These are phyloP conservation scores for Ganoderma lucidum DNA, from an alignment of 1,284 basidiomycete species.

Conservation along the genomic window DNA sequence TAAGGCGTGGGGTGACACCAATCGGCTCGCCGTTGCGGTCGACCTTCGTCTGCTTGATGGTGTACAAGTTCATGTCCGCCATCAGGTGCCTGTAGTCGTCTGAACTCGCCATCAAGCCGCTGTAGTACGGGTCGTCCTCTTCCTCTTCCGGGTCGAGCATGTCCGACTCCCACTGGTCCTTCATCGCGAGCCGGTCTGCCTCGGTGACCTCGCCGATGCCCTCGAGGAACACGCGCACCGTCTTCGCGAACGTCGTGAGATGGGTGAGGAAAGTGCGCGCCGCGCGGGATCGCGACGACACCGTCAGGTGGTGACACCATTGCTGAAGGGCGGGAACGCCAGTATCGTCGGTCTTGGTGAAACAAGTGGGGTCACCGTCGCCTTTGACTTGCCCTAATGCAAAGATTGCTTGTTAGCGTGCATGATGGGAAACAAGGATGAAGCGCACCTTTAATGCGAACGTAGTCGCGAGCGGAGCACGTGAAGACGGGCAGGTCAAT, in stretches of 20 bases:
- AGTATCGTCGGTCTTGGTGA: slow-evolving; percentile 60
- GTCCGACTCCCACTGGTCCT: slow-evolving; percentile 60
- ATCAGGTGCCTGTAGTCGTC: slow-evolving; percentile 31
- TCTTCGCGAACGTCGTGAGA: slow-evolving; percentile 56
- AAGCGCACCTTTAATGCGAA: slow-evolving; percentile 36
- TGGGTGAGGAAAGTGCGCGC: slow-evolving; percentile 56
- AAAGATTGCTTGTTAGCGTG: not conserved
- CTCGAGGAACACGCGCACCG: slow-evolving; percentile 56
- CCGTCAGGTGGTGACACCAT: slow-evolving; percentile 66
- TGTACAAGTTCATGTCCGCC: slow-evolving; percentile 38
- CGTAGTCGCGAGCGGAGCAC: slow-evolving; percentile 66
- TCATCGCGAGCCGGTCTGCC: slow-evolving; percentile 55
- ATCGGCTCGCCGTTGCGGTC: slow-evolving; percentile 49
- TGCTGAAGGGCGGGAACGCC: slow-evolving; percentile 62
- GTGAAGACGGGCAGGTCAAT: slow-evolving; percentile 71
- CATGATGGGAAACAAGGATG: too few relatives aligned
- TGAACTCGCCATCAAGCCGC: slow-evolving; percentile 35
- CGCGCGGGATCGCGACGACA: slow-evolving; percentile 61
- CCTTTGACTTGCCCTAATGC: slow-evolving; percentile 59
- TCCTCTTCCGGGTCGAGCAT: slow-evolving; percentile 37
- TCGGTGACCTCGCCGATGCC: slow-evolving; percentile 59
- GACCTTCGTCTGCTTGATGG: slow-evolving; percentile 50
- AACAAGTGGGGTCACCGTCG: slow-evolving; percentile 64
- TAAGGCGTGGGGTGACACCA: slow-evolving; percentile 56
- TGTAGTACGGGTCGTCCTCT: slow-evolving; percentile 37